phyloP scores from a whole-genome alignment of 169 alveolate species.

The Plasmodium coatneyi region DNA sequence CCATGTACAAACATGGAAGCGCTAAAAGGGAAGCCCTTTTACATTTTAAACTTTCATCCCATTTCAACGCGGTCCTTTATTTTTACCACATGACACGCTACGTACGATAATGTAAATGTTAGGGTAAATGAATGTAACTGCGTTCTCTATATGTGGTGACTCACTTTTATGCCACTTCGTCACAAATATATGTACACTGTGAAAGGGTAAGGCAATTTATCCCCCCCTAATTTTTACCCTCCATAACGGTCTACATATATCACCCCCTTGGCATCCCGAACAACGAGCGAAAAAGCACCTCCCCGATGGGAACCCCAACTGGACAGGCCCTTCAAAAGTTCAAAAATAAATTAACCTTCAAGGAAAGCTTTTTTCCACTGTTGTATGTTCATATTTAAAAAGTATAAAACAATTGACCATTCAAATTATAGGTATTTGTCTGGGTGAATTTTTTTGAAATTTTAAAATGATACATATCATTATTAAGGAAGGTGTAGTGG shows the following conservation, averaged over 20 bases:
- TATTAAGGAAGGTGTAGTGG: not conserved
- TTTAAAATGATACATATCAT: slow-evolving; percentile 34
- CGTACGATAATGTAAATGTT: not conserved
- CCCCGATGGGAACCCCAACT: not conserved
- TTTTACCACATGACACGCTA: not conserved
- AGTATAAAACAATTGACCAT: slow-evolving; percentile 33
- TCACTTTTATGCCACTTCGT: not conserved
- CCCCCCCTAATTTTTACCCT: not conserved
- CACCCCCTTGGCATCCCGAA: not conserved
- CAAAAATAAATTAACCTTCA: not conserved
- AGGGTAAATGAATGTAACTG: not conserved
- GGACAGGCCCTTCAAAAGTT: not conserved
- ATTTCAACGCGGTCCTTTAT: not conserved
- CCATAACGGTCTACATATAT: not conserved
- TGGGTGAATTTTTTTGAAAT: slow-evolving; percentile 8
- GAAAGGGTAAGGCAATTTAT: not conserved
- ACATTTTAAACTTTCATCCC: not conserved
- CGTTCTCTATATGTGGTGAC: not conserved
- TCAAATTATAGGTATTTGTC: slow-evolving; percentile 40
- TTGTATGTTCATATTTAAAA: slow-evolving; percentile 5
- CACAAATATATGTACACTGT: not conserved
- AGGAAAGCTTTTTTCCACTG: slow-evolving; percentile 3
- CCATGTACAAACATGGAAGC: not conserved
- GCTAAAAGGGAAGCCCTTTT: not conserved
- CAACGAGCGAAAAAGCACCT: not conserved